phyloP scores from a whole-genome alignment of 2,329 filamentous ascomycete species.

The Claviceps sp. region DNA sequence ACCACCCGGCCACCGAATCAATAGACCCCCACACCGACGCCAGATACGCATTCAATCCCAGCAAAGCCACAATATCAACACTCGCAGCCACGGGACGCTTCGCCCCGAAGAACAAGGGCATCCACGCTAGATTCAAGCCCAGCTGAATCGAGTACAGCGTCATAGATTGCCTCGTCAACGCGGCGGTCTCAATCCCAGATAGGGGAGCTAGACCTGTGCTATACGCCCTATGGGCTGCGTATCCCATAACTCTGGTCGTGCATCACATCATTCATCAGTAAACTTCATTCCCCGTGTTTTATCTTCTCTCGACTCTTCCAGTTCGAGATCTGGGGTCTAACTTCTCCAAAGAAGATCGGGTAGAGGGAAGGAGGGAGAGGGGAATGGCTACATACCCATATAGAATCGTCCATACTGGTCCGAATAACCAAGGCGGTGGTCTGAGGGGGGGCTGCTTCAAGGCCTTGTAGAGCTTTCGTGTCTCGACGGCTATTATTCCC shows the following conservation, averaged over 20 bases:
- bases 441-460: conserved; percentile 55
- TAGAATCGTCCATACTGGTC: conserved; percentile 52
- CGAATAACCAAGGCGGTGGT: conserved; percentile 49
- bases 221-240: conserved; percentile 70
- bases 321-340: no score
- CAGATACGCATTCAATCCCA: conserved; percentile 60
- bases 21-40: conserved; percentile 63
- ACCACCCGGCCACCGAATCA: conserved; percentile 59
- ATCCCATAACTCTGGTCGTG: conserved; percentile 57
- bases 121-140: conserved; percentile 75
- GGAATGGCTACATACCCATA: conserved; percentile 32
- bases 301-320: no score
- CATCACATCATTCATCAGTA: not conserved
- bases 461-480: conserved; percentile 47
- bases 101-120: conserved; percentile 80
- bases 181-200: conserved; percentile 37
- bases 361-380: no score
- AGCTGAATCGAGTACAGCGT: conserved; percentile 80
- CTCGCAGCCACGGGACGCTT: conserved; percentile 62
- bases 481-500: conserved; percentile 33
- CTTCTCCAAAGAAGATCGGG: no score
- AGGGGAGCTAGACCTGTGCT: conserved; percentile 46
- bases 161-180: conserved; percentile 49
- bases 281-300: not conserved
- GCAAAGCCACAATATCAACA: conserved; percentile 58